phyloP scores from a whole-genome alignment of 2,329 filamentous ascomycete genomes.

The Teratosphaeria pseudoeucalypti region DNA sequence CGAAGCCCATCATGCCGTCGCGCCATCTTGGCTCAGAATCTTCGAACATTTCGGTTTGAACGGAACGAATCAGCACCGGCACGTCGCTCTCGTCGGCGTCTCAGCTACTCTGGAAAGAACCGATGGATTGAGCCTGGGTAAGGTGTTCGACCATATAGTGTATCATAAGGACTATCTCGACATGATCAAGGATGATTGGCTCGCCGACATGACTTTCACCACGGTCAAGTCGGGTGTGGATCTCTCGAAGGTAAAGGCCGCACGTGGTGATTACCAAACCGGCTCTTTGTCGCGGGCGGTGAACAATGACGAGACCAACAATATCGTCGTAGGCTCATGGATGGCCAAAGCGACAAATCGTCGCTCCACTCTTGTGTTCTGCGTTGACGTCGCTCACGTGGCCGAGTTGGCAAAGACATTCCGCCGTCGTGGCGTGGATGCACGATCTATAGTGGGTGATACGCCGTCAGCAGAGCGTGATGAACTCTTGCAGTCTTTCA shows the following conservation, averaged over 20 bases:
- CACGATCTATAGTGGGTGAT: conserved; percentile 74
- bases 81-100: conserved; percentile 64
- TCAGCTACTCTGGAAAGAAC: conserved; percentile 73
- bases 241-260: conserved; percentile 50
- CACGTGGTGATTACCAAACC: conserved; percentile 66
- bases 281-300: conserved; percentile 69
- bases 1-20: conserved; percentile 93
- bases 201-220: conserved; percentile 86
- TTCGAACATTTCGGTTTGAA: conserved; percentile 67
- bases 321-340: conserved; percentile 80
- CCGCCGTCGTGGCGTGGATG: conserved; percentile 66
- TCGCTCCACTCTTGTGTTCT: conserved; percentile 86
- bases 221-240: conserved; percentile 79
- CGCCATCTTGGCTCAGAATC: conserved; percentile 63
- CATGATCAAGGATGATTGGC: conserved; percentile 83
- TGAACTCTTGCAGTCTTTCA: conserved; percentile 66
- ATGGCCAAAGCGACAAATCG: conserved; percentile 59
- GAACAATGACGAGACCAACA: conserved; percentile 72
- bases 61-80: conserved; percentile 22
- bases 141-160: conserved; percentile 87
- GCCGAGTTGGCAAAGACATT: conserved; percentile 64
- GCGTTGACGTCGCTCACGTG: conserved; percentile 81
- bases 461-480: conserved; percentile 61
- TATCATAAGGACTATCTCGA: conserved; percentile 81
- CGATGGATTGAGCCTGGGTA: conserved; percentile 71